Base-by-base conservation (phyloP, 225 moss, liverwort and hornwort species). In the Neckera pumila region DNA sequence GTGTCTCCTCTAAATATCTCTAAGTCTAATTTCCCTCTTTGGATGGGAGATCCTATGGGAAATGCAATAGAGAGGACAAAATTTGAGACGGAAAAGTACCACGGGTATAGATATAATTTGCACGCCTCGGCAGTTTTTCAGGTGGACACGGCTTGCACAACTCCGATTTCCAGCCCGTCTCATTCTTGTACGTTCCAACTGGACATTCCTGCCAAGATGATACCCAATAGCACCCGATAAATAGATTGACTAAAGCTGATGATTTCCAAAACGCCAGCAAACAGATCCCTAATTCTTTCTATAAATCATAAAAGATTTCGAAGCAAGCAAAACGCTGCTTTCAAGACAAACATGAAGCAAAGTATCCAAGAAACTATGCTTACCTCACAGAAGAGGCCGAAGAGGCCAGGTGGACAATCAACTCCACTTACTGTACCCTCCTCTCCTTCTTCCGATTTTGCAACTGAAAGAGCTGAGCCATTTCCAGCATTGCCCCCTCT, bases 331-430 rank as follows among this genome's bases (percentile, higher is more conserved):
- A 53, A 34, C 56, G 15, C 72, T 58, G 34, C 78, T 40, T 79
- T 42, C 17, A 28, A 56, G 45, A 58, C 38, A 77, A 47, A 62
- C 12, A 40, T 66, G 73, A 40, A 43, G 36, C 30, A 87, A 76
- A 54, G 49, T 83, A 69, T 58, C 36, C 45, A 57, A 87, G 8
- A 65, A 74, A 61, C 59, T 56, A 42, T 74, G 61, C 81, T 81
- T 89, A 98, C 97, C 98, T 97, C 95, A 93, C 98, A 99, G 65
- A 99, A 99, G 86, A 96, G 95, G 91, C 98, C 98, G 90, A 91
- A 90, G 53, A 99, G 97, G 56, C 98, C 98, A 84, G 88, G 90
- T 57, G 97, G 98, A 92, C 98, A 99, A 76, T 95, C 95, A 74
- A 92, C 91, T 90, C 95, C 98, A 81, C 92, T 96, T 63, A 99